phyloP scores from a whole-genome alignment of 2,329 filamentous ascomycete species.

The Microsporum audouinii region DNA sequence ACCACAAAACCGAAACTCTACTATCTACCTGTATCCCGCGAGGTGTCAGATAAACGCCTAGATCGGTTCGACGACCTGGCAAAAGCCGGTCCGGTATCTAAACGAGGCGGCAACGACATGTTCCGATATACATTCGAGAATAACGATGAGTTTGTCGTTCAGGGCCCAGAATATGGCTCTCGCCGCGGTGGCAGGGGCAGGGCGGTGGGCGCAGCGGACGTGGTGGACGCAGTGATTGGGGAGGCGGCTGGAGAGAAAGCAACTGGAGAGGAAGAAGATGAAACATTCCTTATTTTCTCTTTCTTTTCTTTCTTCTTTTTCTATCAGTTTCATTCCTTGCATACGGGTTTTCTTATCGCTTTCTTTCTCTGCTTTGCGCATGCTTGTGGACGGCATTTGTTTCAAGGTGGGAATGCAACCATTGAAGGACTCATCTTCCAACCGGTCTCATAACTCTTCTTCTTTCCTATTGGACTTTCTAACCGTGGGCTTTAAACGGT shows the following conservation, averaged over 20 bases:
- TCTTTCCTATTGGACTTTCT: background rate
- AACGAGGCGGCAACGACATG: conserved; percentile 41
- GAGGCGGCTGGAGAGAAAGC: conserved; percentile 10
- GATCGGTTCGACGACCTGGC: conserved; percentile 43
- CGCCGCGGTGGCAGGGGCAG: conserved; percentile 28
- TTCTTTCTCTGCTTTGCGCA: background rate
- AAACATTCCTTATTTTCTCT: background rate
- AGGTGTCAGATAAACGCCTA: conserved; percentile 54
- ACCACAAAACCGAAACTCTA: conserved; percentile 53
- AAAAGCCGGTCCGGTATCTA: conserved; percentile 28
- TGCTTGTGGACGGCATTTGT: background rate
- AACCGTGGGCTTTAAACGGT: background rate
- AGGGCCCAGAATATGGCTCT: conserved; percentile 52
- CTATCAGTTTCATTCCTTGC: background rate
- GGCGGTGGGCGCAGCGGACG: conserved; percentile 23
- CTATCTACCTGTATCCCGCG: conserved; percentile 53
- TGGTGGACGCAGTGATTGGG: conserved; percentile 20
- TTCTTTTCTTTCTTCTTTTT: background rate
- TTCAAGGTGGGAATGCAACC: background rate
- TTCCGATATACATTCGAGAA: conserved; percentile 65
- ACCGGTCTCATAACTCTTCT: background rate
- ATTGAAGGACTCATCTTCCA: background rate
- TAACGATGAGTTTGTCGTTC: conserved; percentile 55
- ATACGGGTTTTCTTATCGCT: background rate
- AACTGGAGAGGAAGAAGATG: conserved; percentile 15